Base-by-base conservation (phyloP, 345 rosid genomes). In the Luvunga scandens region DNA sequence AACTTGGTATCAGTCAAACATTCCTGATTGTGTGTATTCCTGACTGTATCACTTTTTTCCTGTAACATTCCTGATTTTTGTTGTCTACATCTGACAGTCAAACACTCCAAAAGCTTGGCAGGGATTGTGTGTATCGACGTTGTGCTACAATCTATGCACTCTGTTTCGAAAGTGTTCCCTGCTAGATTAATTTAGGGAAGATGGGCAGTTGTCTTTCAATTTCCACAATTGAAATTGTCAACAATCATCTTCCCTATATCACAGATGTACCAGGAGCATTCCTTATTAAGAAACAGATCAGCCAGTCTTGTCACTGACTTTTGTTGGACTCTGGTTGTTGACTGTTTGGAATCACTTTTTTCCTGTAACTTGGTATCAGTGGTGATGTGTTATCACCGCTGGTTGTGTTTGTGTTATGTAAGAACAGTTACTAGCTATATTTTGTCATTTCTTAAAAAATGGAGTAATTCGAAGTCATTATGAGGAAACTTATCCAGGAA, bases 61-160 rank as follows among this genome's bases (percentile, higher is more conserved):
- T n/a, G n/a, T n/a, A n/a, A n/a, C n/a, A n/a, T n/a, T 70, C 24
- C 19, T 48, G 22, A 9, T 28, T 70, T 70, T 27, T 27, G 60
- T 9, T 70, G 27, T 22, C 59, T 48, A 21, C 21, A 21, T 42
- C 28, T 38, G 56, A 45, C 48, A 75, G 48, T 36, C 56, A 27
- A 19, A 12, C 6, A 16, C 31, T 48, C 50, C 34, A 4, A 22
- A 31, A 14, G 9, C n/a, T n/a, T 27, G 59, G 91, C 91, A 86
- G 92, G 83, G 87, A 86, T 83, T 73, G 90, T 88, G 93, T 91
- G 91, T 91, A 87, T 90, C 88, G 88, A 84, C 86, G 69, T 68
- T 78, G 90, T 84, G 88, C 85, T 28, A 73, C 2, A 0, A 39
- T 50, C 12, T 75, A 61, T 89, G 90, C 89, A 50, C 83, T 77